These are phyloP conservation scores for Puccinellia tenuiflora DNA, from an alignment of 176 grass and related monocot species.

Conservation along the genomic window DNA sequence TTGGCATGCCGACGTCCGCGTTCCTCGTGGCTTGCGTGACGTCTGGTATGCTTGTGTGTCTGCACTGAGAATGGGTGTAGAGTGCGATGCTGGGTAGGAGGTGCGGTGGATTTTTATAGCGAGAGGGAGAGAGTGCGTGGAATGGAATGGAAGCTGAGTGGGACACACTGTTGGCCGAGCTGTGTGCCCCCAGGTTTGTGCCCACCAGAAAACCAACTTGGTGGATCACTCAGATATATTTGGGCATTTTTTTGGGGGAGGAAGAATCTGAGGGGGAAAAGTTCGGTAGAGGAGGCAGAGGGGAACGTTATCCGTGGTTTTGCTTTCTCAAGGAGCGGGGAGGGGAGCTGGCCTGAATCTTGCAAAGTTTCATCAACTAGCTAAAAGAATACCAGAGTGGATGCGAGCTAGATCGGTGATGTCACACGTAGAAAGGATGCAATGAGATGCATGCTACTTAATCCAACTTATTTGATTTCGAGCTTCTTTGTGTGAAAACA, in stretches of 20 bases:
- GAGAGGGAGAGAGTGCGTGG: slow-evolving; percentile 4
- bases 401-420: not conserved
- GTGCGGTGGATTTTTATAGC: slow-evolving; percentile 11
- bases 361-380: not conserved
- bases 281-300: not conserved
- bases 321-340: not conserved
- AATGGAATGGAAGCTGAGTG: not conserved
- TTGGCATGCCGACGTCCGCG: not conserved
- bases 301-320: not conserved
- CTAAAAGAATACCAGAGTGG: not conserved
- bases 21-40: not conserved
- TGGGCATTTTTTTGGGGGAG: not conserved
- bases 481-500: not conserved
- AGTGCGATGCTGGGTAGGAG: not conserved
- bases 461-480: not conserved
- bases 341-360: not conserved
- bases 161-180: not conserved
- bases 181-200: slow-evolving; percentile 29
- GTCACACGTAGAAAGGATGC: not conserved
- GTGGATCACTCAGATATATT: not conserved
- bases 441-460: not conserved
- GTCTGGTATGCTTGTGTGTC: not conserved
- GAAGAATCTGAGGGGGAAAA: not conserved
- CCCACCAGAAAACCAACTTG: not conserved
- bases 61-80: not conserved